Percentiles rank a stretch among this genome's conserved stretches.
Evolutionary conservation across 805 yeast genomes (phyloP).

Genomic region (Diddensiella transvaalensis): DNA sequence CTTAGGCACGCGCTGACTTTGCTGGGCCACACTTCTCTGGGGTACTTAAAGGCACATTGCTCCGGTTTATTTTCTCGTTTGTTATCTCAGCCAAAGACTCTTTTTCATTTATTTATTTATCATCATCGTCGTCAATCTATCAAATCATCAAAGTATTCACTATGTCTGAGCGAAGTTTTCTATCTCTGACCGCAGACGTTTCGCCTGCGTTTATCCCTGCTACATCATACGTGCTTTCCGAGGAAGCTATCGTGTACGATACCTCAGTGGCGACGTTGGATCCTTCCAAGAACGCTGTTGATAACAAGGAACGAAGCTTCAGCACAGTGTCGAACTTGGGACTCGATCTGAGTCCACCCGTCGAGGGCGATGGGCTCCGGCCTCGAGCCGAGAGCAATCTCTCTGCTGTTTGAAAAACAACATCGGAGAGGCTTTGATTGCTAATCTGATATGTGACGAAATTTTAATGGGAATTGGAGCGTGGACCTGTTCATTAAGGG

Average conservation of each 20-base stretch:
- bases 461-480: too few relatives aligned
- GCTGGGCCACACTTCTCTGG: too few relatives aligned
- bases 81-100: too few relatives aligned
- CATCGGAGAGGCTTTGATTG: too few relatives aligned
- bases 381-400: constrained; percentile 19
- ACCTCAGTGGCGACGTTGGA: constrained; percentile 4
- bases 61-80: too few relatives aligned
- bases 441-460: too few relatives aligned
- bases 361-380: constrained; percentile 15
- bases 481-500: too few relatives aligned
- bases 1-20: too few relatives aligned
- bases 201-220: constrained; percentile 11
- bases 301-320: constrained; percentile 10
- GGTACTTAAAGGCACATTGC: too few relatives aligned
- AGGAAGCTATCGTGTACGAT: constrained; percentile 1
- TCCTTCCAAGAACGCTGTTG: background rate
- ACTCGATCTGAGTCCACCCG: constrained; percentile 15
- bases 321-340: constrained; percentile 11
- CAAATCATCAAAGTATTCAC: background rate
- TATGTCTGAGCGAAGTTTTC: constrained; percentile 2
- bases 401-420: constrained; percentile 4
- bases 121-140: background rate
- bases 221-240: background rate
- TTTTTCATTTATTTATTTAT: too few relatives aligned
- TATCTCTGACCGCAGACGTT: constrained; percentile 10